Conservation (phyloP, 805 yeast genomes). For the Kodamaea kaohsiungensis region DNA sequence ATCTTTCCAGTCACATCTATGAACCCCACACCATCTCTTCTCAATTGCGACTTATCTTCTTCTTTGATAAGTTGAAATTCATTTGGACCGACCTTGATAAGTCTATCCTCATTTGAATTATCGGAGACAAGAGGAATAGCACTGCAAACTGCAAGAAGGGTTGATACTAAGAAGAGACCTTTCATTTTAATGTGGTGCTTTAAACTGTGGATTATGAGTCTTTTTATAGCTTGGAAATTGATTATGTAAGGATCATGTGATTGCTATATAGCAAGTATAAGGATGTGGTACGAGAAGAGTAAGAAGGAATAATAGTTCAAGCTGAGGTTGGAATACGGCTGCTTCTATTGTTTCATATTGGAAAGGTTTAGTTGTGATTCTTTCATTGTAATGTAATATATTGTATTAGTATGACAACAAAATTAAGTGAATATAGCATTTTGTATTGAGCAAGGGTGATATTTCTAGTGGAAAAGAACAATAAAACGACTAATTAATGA, state of each 20-base stretch:
- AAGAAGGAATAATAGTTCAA: too few relatives aligned
- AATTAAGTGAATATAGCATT: too few relatives aligned
- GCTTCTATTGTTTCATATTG: too few relatives aligned
- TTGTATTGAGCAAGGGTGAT: too few relatives aligned
- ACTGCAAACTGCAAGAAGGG: constrained; percentile 3
- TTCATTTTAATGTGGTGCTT: background rate
- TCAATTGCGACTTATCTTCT: constrained; percentile 32
- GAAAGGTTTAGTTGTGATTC: too few relatives aligned
- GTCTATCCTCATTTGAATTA: constrained; percentile 13
- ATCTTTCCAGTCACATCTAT: constrained; percentile 63
- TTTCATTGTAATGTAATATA: too few relatives aligned
- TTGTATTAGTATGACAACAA: too few relatives aligned
- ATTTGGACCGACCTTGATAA: constrained; percentile 38
- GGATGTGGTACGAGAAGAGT: too few relatives aligned
- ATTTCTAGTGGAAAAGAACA: too few relatives aligned
- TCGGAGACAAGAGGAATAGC: constrained; percentile 5
- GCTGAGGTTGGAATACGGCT: too few relatives aligned
- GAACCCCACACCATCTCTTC: constrained; percentile 51
- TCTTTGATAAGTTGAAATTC: constrained; percentile 36
- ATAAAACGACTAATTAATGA: too few relatives aligned
- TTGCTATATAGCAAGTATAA: too few relatives aligned
- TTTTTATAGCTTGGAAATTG: background rate
- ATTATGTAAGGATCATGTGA: background rate
- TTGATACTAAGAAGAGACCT: background rate
- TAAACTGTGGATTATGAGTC: background rate